A percentile compares a stretch with the other conserved stretches of the same genome.
These are phyloP conservation scores for Heliocybe sulcata DNA, from an alignment of 1,284 basidiomycete species.

Conservation along the genomic window DNA sequence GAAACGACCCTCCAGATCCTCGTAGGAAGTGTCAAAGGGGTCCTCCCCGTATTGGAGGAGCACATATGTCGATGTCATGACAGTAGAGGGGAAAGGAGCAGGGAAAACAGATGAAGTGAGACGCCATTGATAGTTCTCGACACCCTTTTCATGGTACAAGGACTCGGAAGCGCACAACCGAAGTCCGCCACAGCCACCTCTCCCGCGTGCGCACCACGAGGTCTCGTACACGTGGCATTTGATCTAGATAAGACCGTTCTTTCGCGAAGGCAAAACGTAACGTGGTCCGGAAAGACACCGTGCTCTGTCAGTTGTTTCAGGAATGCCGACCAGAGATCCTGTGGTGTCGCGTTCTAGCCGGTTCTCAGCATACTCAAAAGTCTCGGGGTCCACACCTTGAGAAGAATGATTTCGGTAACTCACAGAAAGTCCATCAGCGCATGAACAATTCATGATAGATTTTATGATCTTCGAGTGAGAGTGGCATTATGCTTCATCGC, in stretches of 20 bases:
- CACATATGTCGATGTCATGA: constrained; percentile 33
- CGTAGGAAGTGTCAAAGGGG: constrained; percentile 50
- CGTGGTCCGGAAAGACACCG: background rate
- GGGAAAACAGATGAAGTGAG: constrained; percentile 13
- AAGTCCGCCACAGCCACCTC: background rate
- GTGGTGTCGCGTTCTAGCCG: background rate
- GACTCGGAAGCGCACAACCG: constrained; percentile 1
- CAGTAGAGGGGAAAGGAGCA: constrained; percentile 13
- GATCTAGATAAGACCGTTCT: background rate
- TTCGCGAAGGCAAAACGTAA: background rate
- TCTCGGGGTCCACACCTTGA: background rate
- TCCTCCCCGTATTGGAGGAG: constrained; percentile 60
- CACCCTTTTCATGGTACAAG: constrained; percentile 1
- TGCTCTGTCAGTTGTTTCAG: background rate
- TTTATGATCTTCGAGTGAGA: background rate
- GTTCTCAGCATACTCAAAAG: background rate
- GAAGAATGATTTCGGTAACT: background rate
- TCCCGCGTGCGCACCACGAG: background rate
- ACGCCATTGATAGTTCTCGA: background rate
- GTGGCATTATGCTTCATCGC: too few species aligned
- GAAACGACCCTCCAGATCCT: constrained; percentile 50
- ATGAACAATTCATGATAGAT: background rate
- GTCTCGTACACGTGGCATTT: background rate
- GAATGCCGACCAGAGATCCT: background rate
- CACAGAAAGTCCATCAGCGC: background rate